phyloP scores from a whole-genome alignment of 164 flowering plant species.

The Liriodendron chinense region DNA sequence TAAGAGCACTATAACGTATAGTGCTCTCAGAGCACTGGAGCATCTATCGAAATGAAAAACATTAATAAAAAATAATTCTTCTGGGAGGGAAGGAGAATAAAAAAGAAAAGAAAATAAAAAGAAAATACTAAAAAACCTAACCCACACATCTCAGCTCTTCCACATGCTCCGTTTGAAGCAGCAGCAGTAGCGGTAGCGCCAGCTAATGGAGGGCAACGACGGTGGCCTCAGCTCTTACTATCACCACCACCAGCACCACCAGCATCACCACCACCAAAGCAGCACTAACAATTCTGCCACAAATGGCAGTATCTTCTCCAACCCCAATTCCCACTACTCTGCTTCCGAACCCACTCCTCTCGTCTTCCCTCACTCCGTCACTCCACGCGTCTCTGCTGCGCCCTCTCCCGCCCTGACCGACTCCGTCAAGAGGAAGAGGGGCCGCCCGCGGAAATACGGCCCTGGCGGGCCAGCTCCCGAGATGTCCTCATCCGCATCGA shows the following conservation, averaged over 20 bases:
- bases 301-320: neutral
- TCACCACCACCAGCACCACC: neutral
- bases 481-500: neutral
- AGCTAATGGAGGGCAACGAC: neutral
- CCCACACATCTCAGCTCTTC: neutral
- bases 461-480: neutral
- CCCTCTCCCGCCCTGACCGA: neutral
- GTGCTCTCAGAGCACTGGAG: no score
- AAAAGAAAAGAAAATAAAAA: no score
- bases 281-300: neutral
- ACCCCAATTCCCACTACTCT: neutral
- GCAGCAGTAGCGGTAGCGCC: neutral
- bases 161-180: neutral
- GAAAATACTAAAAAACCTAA: neutral
- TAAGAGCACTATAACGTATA: no score
- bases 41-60: no score
- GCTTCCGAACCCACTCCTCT: neutral
- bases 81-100: no score
- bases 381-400: neutral
- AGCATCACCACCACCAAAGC: no score
- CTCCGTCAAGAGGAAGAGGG: conserved; percentile 10
- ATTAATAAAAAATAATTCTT: no score
- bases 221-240: neutral
- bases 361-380: neutral
- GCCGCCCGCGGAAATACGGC: conserved; percentile 11